phyloP scores from a whole-genome alignment of 1,284 basidiomycete species.

The Macrocystidia cucumis region DNA sequence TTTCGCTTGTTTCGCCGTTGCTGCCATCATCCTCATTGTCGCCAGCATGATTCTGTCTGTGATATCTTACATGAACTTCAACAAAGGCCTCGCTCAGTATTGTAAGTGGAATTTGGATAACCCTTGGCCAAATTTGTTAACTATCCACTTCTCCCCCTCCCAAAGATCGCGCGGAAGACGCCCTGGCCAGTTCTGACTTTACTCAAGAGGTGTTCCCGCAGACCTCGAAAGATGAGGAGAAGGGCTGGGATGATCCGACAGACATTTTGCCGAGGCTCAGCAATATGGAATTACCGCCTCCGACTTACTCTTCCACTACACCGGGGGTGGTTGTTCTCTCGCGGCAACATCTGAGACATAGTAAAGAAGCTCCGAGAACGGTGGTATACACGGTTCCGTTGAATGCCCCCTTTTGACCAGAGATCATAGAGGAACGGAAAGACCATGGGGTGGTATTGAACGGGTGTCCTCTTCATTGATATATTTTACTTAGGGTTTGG shows the following conservation, averaged over 20 bases:
- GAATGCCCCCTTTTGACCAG: conserved; percentile 9
- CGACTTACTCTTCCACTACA: background rate
- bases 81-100: conserved; percentile 41
- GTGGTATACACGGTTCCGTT: conserved; percentile 6
- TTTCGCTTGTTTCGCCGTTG: conserved; percentile 37
- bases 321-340: background rate
- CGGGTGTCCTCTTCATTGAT: too few relatives aligned
- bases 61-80: conserved; percentile 42
- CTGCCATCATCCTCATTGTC: conserved; percentile 38
- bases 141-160: background rate
- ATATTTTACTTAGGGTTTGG: too few relatives aligned
- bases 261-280: background rate
- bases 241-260: conserved; percentile 7
- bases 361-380: background rate
- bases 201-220: conserved; percentile 35
- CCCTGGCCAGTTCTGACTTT: conserved; percentile 34
- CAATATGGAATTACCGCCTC: background rate
- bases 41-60: conserved; percentile 35
- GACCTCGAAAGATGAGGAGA: conserved; percentile 25
- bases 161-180: conserved; percentile 36
- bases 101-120: conserved; percentile 26
- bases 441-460: too few relatives aligned
- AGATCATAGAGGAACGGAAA: too few relatives aligned
- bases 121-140: too few relatives aligned
- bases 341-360: conserved; percentile 1